These are phyloP conservation scores for Nitzschia palea DNA, from an alignment of 108 stramenopile species.

Conservation along the genomic window DNA sequence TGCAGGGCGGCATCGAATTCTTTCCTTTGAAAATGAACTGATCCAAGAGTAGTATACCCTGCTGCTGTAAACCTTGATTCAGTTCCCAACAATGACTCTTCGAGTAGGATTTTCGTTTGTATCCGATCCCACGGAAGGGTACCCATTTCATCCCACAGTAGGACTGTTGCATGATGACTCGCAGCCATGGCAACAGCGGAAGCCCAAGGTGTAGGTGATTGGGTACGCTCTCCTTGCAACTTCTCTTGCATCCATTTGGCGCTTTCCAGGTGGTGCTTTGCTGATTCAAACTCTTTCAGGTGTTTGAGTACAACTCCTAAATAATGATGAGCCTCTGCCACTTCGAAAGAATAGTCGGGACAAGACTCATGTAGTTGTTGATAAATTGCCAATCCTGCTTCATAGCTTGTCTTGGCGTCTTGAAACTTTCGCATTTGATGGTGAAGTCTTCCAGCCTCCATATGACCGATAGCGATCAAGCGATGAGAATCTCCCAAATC, in stretches of 20 bases:
- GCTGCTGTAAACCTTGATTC: conserved; percentile 30
- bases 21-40: conserved; percentile 48
- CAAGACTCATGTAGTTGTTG: neutral
- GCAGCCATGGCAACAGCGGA: conserved; percentile 10
- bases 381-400: conserved; percentile 32
- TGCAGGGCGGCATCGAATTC: conserved; percentile 40
- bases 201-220: neutral
- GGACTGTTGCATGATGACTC: conserved; percentile 22
- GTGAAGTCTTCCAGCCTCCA: conserved; percentile 30
- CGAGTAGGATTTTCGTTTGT: conserved; percentile 24
- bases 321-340: conserved; percentile 38
- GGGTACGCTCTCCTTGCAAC: neutral
- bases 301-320: conserved; percentile 29
- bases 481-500: conserved; percentile 19
- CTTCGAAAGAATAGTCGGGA: no score
- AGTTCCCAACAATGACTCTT: conserved; percentile 16
- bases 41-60: conserved; percentile 57
- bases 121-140: conserved; percentile 28
- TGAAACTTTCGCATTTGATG: conserved; percentile 18
- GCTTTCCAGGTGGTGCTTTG: conserved; percentile 20
- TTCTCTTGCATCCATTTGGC: conserved; percentile 22
- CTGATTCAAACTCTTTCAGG: conserved; percentile 19
- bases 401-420: conserved; percentile 23
- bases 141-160: conserved; percentile 10
- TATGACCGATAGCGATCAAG: conserved; percentile 21